phyloP scores from a whole-genome alignment of 148 eudicot species.

The Gaultheria prostrata region DNA sequence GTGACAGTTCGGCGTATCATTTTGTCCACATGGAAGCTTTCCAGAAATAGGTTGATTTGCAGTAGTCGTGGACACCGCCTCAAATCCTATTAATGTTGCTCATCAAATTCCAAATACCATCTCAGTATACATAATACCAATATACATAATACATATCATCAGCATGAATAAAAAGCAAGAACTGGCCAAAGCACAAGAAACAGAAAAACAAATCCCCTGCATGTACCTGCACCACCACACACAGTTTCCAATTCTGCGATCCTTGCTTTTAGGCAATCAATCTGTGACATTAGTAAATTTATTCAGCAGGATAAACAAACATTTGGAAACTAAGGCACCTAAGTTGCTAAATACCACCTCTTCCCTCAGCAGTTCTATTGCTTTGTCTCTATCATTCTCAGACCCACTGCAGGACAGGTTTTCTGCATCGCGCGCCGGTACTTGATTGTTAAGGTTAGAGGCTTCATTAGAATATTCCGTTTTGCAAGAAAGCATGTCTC shows the following conservation, averaged over 20 bases:
- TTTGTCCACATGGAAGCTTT: constrained; percentile 32
- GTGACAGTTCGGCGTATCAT: constrained; percentile 38
- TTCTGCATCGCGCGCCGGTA: constrained; percentile 19
- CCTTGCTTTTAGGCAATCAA: constrained; percentile 53
- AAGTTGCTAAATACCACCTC: constrained; percentile 48
- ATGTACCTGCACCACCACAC: constrained; percentile 35
- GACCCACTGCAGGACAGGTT: constrained; percentile 27
- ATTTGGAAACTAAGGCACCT: constrained; percentile 11
- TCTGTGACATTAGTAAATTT: constrained; percentile 34
- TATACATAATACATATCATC: neutral
- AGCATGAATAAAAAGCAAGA: constrained; percentile 7
- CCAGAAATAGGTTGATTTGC: constrained; percentile 36
- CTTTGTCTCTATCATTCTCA: constrained; percentile 37
- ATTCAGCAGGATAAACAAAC: constrained; percentile 12
- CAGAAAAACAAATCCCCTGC: constrained; percentile 18
- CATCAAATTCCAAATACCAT: neutral
- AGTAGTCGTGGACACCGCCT: constrained; percentile 19
- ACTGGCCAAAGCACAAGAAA: neutral
- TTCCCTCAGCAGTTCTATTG: constrained; percentile 41
- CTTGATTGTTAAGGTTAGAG: constrained; percentile 24
- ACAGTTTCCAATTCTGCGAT: constrained; percentile 56
- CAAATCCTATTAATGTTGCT: constrained; percentile 33
- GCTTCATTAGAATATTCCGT: constrained; percentile 25
- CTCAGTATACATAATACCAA: neutral
- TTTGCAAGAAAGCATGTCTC: constrained; percentile 21